A percentile compares a stretch with the other conserved stretches of the same genome.
Evolutionary conservation across 83 land plant genomes (phyloP).

Genomic region (Diphasiastrum complanatum): DNA sequence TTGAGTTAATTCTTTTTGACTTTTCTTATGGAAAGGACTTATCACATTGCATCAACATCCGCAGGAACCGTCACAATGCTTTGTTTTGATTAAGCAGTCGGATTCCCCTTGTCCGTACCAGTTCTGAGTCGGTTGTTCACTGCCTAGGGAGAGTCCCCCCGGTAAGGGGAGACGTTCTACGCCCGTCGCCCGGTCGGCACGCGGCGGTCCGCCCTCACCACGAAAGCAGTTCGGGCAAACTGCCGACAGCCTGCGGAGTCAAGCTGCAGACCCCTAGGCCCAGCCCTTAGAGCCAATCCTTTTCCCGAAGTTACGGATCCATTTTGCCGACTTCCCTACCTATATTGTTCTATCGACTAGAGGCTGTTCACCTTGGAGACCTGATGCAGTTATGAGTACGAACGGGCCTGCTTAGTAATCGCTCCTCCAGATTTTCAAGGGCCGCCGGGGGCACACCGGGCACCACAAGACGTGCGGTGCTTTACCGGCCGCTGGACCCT

Average conservation of each 20-base stretch:
- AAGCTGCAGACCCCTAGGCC: constrained; percentile 15
- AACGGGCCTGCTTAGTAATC: constrained; percentile 10
- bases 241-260: too few species aligned
- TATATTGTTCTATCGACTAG: too few species aligned
- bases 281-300: constrained; percentile 13
- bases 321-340: constrained; percentile 2
- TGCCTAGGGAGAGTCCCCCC: constrained; percentile 16
- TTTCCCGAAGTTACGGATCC: too few species aligned
- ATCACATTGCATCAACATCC: too few species aligned
- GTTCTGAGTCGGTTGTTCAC: too few species aligned
- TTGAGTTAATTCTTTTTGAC: too few species aligned
- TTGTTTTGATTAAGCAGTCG: too few species aligned
- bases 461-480: constrained; percentile 24
- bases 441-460: too few species aligned
- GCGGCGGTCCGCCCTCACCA: constrained; percentile 20
- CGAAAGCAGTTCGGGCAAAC: constrained; percentile 23
- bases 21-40: too few species aligned
- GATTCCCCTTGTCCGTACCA: too few species aligned
- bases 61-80: too few species aligned
- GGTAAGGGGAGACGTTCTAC: constrained; percentile 9
- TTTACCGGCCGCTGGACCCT: constrained; percentile 24
- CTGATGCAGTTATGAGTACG: constrained; percentile 11
- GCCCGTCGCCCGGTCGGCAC: constrained; percentile 26
- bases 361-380: too few species aligned
- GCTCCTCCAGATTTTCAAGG: constrained; percentile 23